Percentiles rank a stretch among this genome's conserved stretches.
phyloP scores from a whole-genome alignment of 768 basidiomycete genomes.

The Suillus tomentosus region DNA sequence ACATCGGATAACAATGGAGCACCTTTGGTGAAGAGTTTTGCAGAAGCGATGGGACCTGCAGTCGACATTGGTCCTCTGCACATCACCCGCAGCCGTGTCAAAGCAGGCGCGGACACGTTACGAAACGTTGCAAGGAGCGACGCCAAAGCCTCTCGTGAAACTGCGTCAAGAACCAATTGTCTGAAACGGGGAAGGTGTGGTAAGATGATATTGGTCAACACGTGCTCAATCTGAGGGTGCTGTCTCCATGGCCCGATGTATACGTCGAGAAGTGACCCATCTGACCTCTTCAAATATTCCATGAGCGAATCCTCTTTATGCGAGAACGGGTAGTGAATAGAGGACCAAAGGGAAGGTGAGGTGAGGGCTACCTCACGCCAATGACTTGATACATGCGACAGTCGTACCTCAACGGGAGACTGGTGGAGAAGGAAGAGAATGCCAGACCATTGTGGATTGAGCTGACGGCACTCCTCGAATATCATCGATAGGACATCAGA shows the following conservation, averaged over 20 bases:
- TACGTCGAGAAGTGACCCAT: slow-evolving; percentile 31
- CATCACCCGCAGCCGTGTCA: slow-evolving; percentile 30
- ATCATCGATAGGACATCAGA: slow-evolving; percentile 34
- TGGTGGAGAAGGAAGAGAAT: slow-evolving; percentile 35
- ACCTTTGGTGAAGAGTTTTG: slow-evolving; percentile 31
- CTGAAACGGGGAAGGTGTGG: slow-evolving; percentile 33
- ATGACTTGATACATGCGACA: slow-evolving; percentile 36
- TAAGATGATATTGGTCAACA: slow-evolving; percentile 27
- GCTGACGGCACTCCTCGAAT: slow-evolving; percentile 34
- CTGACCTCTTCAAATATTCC: slow-evolving; percentile 36
- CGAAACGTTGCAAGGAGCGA: slow-evolving; percentile 26
- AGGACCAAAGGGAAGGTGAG: slow-evolving; percentile 37
- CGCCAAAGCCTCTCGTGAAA: slow-evolving; percentile 32
- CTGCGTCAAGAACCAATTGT: slow-evolving; percentile 31
- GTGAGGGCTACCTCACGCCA: slow-evolving; percentile 39
- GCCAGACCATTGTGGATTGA: slow-evolving; percentile 34
- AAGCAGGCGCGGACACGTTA: slow-evolving; percentile 28
- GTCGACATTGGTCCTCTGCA: slow-evolving; percentile 32
- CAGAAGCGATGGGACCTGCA: slow-evolving; percentile 28
- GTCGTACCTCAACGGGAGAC: slow-evolving; percentile 33
- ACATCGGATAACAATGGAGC: slow-evolving; percentile 34
- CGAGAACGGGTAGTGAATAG: slow-evolving; percentile 33
- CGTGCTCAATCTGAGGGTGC: slow-evolving; percentile 29
- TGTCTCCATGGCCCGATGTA: slow-evolving; percentile 37
- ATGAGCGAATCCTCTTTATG: slow-evolving; percentile 30